A percentile compares a stretch with the other conserved stretches of the same genome.
Evolutionary conservation across 148 eudicot species (phyloP).

Genomic region (Polygonum aviculare): DNA sequence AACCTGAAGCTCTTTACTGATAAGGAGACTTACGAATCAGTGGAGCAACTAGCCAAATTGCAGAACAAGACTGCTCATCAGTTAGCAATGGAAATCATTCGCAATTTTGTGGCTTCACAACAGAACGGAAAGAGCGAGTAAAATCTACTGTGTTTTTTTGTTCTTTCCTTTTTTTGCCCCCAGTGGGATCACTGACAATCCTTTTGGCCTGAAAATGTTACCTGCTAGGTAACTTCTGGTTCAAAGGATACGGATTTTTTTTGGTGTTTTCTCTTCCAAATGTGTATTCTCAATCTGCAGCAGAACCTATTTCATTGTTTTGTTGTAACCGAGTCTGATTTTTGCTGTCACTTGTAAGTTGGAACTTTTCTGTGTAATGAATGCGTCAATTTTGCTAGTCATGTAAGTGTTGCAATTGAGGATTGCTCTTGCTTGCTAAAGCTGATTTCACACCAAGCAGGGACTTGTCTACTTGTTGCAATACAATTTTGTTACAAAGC

Average conservation of each 20-base stretch:
- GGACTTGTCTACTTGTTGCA: background rate
- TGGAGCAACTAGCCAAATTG: background rate
- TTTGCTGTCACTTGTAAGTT: background rate
- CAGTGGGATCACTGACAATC: background rate
- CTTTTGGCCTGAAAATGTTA: constrained; percentile 5
- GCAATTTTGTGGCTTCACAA: background rate
- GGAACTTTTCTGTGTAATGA: background rate
- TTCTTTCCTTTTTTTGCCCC: background rate
- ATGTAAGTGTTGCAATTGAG: background rate
- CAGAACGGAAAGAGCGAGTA: background rate
- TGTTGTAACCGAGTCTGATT: background rate
- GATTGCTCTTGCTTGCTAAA: background rate
- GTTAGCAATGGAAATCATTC: constrained; percentile 5
- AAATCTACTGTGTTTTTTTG: background rate
- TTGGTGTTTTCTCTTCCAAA: background rate
- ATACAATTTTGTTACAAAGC: background rate
- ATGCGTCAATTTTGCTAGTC: background rate
- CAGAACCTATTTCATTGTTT: constrained; percentile 2
- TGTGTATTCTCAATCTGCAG: background rate
- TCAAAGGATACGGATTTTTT: background rate
- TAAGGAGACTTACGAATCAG: constrained; percentile 8
- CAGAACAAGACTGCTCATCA: constrained; percentile 10
- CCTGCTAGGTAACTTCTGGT: background rate
- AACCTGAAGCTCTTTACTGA: constrained; percentile 6
- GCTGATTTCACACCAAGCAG: background rate